These are phyloP conservation scores for Penicillium cataractarum DNA, from an alignment of 495 filamentous ascomycete genomes.

Conservation along the genomic window DNA sequence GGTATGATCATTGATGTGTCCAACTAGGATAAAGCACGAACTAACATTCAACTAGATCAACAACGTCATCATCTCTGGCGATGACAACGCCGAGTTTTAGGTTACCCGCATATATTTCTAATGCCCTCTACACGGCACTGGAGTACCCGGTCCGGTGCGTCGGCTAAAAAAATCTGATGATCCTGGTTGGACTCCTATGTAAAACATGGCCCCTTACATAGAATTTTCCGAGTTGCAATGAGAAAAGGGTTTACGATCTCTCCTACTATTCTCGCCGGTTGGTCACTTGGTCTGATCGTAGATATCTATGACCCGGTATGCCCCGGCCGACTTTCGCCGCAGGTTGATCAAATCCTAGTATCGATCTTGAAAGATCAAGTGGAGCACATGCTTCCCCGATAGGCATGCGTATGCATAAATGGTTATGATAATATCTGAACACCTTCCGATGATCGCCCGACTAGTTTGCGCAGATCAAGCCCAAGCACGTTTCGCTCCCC, in stretches of 20 bases:
- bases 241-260: constrained; percentile 37
- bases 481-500: neutral
- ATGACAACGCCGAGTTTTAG: constrained; percentile 91
- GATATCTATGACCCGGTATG: neutral
- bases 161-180: constrained; percentile 28
- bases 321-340: neutral
- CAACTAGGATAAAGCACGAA: neutral
- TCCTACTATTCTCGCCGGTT: neutral
- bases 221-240: constrained; percentile 33
- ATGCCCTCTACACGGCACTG: constrained; percentile 24
- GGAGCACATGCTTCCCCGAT: constrained; percentile 2
- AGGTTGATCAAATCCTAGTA: neutral
- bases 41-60: constrained; percentile 57
- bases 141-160: constrained; percentile 13
- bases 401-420: neutral
- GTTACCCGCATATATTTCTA: constrained; percentile 32
- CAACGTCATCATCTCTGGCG: constrained; percentile 95
- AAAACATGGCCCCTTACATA: constrained; percentile 39
- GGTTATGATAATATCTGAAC: neutral
- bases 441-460: neutral
- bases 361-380: neutral
- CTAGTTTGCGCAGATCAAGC: neutral
- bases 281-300: neutral
- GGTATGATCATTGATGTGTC: constrained; percentile 55
- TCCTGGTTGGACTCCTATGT: constrained; percentile 34